Base-by-base conservation (phyloP, 306 rosid genomes). In the Cucurbita pepo region DNA sequence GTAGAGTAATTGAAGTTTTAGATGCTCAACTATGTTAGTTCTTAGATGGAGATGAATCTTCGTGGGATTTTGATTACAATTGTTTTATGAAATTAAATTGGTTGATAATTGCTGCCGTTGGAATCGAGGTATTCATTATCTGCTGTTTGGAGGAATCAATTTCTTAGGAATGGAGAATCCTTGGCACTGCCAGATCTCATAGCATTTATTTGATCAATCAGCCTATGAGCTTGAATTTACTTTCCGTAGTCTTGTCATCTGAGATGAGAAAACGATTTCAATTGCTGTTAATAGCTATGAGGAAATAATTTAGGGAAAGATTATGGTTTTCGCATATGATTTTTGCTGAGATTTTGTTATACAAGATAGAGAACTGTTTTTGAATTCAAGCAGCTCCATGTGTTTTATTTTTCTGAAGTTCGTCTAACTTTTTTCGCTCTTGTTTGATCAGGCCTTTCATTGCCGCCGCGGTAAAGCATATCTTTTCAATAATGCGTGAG, bases 381-480 rank as follows among this genome's bases (percentile, higher is more conserved):
- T 19, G 53, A 64, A 43, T 64, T 64, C 71, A 43, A 63, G 51
- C 71, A 18, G 71, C 53, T 19, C 10, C 53, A 19, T 43, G 7
- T 44, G 16, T 6, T 65, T 64, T 65, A 4, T 65, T 18, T 65
- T 5, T n/a, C 54, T 44, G 38, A 19, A 40, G 10, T 13, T 43
- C 41, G 53, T 72, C 67, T 21, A 43, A 50, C 54, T 43, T 13
- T 44, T 72, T 73, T 56, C 12, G 6, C 55, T 30, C 52, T 38
- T 56, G 6, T 78, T 79, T 75, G 77, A 18, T 77, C 87, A 91
- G 97, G 53, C 70, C 34, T 91, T 91, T 82, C 84, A 81, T 74
- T 83, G 92, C 71, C 89, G 90, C 74, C 81, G 85, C 7, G 97
- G 96, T 65, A 91, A 89, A 77, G 96, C 97, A 10, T 91, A 88